A percentile compares a stretch with the other conserved stretches of the same genome.
Evolutionary conservation across 169 alveolate genomes (phyloP).

Genomic region (Cryptosporidium ubiquitum): DNA sequence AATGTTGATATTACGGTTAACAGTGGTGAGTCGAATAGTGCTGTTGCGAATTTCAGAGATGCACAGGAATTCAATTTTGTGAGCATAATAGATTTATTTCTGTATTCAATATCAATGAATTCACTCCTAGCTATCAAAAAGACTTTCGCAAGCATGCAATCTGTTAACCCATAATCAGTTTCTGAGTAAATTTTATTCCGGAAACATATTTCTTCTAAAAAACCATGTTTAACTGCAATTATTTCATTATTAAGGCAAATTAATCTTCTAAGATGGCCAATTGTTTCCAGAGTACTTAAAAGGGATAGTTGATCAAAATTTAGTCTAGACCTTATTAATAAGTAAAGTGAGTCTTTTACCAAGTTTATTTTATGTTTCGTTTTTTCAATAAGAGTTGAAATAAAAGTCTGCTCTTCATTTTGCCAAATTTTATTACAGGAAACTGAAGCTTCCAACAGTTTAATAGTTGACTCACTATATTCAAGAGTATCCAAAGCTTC

Average conservation of each 20-base stretch:
- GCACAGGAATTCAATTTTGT: slow-evolving; percentile 6
- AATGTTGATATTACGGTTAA: slow-evolving; percentile 6
- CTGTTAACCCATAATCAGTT: neutral
- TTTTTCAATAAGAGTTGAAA: slow-evolving; percentile 2
- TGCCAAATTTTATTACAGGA: neutral
- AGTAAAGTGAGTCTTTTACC: slow-evolving; percentile 2
- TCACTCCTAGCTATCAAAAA: slow-evolving; percentile 40
- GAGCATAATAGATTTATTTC: neutral
- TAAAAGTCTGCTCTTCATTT: neutral
- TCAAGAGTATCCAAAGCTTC: slow-evolving; percentile 66
- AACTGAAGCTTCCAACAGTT: slow-evolving; percentile 15
- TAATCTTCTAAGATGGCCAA: slow-evolving; percentile 64
- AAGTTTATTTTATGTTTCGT: neutral
- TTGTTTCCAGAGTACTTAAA: slow-evolving; percentile 7
- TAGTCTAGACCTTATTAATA: slow-evolving; percentile 7
- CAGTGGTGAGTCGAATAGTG: slow-evolving; percentile 15
- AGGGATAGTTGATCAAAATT: slow-evolving; percentile 24
- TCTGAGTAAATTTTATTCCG: neutral
- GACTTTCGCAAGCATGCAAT: slow-evolving; percentile 21
- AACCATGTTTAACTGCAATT: neutral
- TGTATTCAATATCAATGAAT: slow-evolving; percentile 15
- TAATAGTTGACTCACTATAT: slow-evolving; percentile 50
- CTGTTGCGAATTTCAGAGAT: slow-evolving; percentile 16
- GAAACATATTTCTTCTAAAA: neutral
- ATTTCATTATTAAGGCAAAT: neutral